Evolutionary conservation across 305 asterid species (phyloP).

Genomic region (Solanum hybrid): DNA sequence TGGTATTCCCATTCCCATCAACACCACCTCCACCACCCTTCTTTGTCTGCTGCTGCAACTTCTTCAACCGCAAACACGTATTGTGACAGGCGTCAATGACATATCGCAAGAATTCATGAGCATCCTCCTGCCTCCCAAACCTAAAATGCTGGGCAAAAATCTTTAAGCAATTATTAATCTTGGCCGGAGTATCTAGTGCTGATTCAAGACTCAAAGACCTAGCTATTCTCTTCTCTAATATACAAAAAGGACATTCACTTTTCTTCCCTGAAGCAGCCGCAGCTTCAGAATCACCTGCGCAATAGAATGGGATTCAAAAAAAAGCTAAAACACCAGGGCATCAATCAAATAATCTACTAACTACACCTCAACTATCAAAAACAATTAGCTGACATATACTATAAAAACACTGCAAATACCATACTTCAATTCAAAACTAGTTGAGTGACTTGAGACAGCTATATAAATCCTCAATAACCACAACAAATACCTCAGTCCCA

Average conservation of each 20-base stretch:
- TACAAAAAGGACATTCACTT: slow-evolving; percentile 93
- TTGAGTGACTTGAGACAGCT: background rate
- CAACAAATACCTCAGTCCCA: background rate
- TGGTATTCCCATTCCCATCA: slow-evolving; percentile 48
- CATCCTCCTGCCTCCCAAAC: slow-evolving; percentile 94
- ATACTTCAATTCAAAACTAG: background rate
- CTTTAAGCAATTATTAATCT: slow-evolving; percentile 66
- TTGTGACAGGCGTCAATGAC: slow-evolving; percentile 97
- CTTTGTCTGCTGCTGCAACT: slow-evolving; percentile 58
- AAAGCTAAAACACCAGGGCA: background rate
- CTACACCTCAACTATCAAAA: background rate
- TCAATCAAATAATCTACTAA: background rate
- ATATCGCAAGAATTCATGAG: slow-evolving; percentile 96
- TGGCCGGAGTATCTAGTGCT: slow-evolving; percentile 53
- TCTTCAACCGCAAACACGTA: slow-evolving; percentile 82
- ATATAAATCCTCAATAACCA: background rate
- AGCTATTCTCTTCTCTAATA: slow-evolving; percentile 66
- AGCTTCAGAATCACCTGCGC: slow-evolving; percentile 59
- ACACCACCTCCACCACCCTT: slow-evolving; percentile 51
- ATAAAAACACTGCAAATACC: background rate
- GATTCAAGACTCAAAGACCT: slow-evolving; percentile 69
- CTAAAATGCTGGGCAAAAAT: slow-evolving; percentile 87
- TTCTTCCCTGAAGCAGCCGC: slow-evolving; percentile 59
- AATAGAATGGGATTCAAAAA: background rate
- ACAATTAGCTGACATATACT: background rate